Base-by-base conservation (phyloP, 2,329 filamentous ascomycete genomes). In the Chaetomium sp. region DNA sequence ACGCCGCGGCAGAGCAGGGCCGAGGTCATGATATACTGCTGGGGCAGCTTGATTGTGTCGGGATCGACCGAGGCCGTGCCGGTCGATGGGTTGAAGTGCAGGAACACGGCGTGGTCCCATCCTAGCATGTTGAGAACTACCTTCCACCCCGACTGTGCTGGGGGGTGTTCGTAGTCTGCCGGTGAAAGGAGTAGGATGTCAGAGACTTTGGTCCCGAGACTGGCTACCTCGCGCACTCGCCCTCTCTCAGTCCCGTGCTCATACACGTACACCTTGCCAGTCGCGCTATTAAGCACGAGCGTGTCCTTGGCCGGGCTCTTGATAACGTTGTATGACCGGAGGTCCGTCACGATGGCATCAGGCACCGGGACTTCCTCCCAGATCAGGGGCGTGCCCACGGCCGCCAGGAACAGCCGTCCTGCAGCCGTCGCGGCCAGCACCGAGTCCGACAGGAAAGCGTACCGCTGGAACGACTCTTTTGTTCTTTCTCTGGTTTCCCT, bases 361-460 rank as follows among this genome's bases (percentile, higher is more conserved):
- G 72, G 63, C 0, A 76, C 59, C 0, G 62, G 48, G 0, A 80
- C 60, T 41, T 76, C 74, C 6, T 68, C 63, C 80, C 80, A 83
- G 0, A 59, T 49, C 2, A 70, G 54, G n/a, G 61, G 44, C 6
- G 59, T 51, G 3, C 45, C 58, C 40, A 79, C 68, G 0, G 68
- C 65, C 1, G 76, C 77, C 0, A 79, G 59, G 4, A 87, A 72
- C 0, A 89, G 66, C 14, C 78, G 76, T 1, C 87, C 87, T 38
- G 79, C 78, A 0, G 78, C 83, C 0, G 84, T 86, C 0, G 76
- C 78, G 3, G 80, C 72, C 14, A 89, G 67, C 2, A 89, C 65
- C 1, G 71, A 68, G 3, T 78, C 70, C 0, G 76, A 76, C 3
- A 88, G 65, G 55, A 88, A 88, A 32, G 80, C 78, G 64, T 88